A percentile compares a stretch with the other conserved stretches of the same genome.
These are phyloP conservation scores for Anastatica hierochuntica DNA, from an alignment of 345 rosid species.

Conservation along the genomic window DNA sequence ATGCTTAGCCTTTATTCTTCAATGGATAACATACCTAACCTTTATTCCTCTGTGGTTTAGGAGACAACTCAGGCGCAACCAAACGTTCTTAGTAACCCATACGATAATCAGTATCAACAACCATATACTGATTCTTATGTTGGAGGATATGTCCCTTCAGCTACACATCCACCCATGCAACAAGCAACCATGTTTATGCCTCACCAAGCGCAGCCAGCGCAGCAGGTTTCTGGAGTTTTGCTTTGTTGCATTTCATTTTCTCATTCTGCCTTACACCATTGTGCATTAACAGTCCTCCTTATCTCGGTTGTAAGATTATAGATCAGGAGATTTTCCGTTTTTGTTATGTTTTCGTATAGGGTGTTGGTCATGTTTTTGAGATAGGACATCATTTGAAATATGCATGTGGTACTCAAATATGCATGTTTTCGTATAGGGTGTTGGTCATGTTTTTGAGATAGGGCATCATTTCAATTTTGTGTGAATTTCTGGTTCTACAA, in stretches of 20 bases:
- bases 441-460: too few relatives aligned
- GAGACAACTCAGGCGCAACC: slow-evolving; percentile 30
- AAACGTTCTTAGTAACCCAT: slow-evolving; percentile 39
- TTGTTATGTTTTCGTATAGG: neutral
- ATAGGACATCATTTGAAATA: too few relatives aligned
- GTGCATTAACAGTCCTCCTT: too few relatives aligned
- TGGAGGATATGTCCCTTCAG: slow-evolving; percentile 42
- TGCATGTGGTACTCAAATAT: neutral
- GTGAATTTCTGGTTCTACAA: neutral
- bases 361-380: too few relatives aligned
- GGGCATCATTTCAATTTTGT: too few relatives aligned
- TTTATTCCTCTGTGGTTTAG: slow-evolving; percentile 23
- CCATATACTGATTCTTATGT: slow-evolving; percentile 35
- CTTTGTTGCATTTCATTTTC: slow-evolving; percentile 5
- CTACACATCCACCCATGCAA: slow-evolving; percentile 33
- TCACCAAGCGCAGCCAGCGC: slow-evolving; percentile 45
- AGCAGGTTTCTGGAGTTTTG: slow-evolving; percentile 43
- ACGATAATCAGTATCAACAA: slow-evolving; percentile 56
- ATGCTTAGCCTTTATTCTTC: neutral
- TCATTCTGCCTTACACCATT: neutral
- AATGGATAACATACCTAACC: slow-evolving; percentile 3
- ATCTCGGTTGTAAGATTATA: slow-evolving; percentile 15
- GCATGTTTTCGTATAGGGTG: neutral
- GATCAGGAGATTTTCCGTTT: slow-evolving; percentile 5
- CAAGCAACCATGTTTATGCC: slow-evolving; percentile 59